Percentiles rank a stretch among this genome's conserved stretches.
These are phyloP conservation scores for Bromus sterilis DNA, from an alignment of 176 grass and related monocot species.

Conservation along the genomic window DNA sequence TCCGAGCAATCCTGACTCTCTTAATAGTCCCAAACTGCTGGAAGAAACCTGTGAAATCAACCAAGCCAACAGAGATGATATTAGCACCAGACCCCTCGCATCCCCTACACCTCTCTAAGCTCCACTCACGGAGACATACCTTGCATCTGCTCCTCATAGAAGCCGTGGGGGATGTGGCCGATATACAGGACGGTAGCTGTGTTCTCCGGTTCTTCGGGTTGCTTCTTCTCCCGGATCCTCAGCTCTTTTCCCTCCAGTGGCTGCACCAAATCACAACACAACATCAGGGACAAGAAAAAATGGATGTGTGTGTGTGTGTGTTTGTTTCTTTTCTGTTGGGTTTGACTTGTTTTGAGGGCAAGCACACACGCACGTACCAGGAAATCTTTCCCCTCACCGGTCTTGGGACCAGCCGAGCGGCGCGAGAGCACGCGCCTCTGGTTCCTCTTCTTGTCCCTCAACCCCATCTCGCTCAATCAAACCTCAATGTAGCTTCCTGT, in stretches of 20 bases:
- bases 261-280: constrained; percentile 18
- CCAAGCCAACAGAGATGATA: background rate
- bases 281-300: background rate
- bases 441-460: constrained; percentile 51
- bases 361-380: background rate
- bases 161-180: constrained; percentile 90
- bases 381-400: constrained; percentile 42
- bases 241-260: constrained; percentile 55
- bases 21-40: constrained; percentile 76
- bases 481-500: background rate
- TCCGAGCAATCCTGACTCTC: constrained; percentile 69
- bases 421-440: constrained; percentile 50
- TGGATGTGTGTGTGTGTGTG: background rate
- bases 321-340: background rate
- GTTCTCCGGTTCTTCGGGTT: constrained; percentile 44
- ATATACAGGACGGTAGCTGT: constrained; percentile 71
- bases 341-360: background rate
- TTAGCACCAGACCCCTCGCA: background rate
- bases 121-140: constrained; percentile 18
- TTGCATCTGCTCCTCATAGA: constrained; percentile 94
- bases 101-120: background rate
- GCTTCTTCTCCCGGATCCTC: constrained; percentile 27
- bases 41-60: constrained; percentile 60
- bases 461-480: constrained; percentile 16
- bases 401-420: constrained; percentile 20